phyloP scores from a whole-genome alignment of 768 basidiomycete species.

The Mycena rosella region DNA sequence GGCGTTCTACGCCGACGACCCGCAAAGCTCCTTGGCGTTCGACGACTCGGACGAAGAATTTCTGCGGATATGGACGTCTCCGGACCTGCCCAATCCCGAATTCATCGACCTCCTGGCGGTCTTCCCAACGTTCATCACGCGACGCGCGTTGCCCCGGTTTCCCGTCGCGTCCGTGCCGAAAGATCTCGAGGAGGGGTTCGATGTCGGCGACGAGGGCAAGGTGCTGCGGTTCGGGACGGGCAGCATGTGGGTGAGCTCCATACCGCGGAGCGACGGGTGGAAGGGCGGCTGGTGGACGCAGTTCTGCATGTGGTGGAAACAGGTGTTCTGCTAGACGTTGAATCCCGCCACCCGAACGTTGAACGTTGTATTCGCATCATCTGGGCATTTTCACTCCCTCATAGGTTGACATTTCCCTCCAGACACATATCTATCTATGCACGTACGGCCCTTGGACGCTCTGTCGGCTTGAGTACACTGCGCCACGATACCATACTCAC shows the following conservation, averaged over 20 bases:
- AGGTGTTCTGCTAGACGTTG: slow-evolving; percentile 73
- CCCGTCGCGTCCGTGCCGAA: slow-evolving; percentile 48
- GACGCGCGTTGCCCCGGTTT: slow-evolving; percentile 81
- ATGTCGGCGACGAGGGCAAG: slow-evolving; percentile 64
- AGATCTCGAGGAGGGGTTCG: slow-evolving; percentile 81
- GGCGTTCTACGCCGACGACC: slow-evolving; percentile 39
- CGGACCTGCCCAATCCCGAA: slow-evolving; percentile 85
- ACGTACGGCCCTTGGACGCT: slow-evolving; percentile 11
- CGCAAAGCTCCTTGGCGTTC: slow-evolving; percentile 40
- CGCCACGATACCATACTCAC: slow-evolving; percentile 13
- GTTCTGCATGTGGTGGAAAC: slow-evolving; percentile 84
- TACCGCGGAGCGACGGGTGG: slow-evolving; percentile 73
- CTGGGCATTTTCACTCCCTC: too few species aligned
- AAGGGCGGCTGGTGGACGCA: slow-evolving; percentile 85
- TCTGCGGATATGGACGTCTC: slow-evolving; percentile 85
- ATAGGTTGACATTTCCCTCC: slow-evolving; percentile 17
- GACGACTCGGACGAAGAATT: slow-evolving; percentile 60
- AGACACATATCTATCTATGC: slow-evolving; percentile 1
- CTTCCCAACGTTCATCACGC: slow-evolving; percentile 84
- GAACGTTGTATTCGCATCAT: slow-evolving; percentile 27
- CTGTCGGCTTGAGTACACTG: slow-evolving; percentile 8
- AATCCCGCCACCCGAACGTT: not conserved
- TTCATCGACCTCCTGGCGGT: slow-evolving; percentile 73
- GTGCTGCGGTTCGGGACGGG: slow-evolving; percentile 86
- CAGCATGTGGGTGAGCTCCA: slow-evolving; percentile 80